These are phyloP conservation scores for Hura crepitans DNA, from an alignment of 441 rosid species.

Conservation along the genomic window DNA sequence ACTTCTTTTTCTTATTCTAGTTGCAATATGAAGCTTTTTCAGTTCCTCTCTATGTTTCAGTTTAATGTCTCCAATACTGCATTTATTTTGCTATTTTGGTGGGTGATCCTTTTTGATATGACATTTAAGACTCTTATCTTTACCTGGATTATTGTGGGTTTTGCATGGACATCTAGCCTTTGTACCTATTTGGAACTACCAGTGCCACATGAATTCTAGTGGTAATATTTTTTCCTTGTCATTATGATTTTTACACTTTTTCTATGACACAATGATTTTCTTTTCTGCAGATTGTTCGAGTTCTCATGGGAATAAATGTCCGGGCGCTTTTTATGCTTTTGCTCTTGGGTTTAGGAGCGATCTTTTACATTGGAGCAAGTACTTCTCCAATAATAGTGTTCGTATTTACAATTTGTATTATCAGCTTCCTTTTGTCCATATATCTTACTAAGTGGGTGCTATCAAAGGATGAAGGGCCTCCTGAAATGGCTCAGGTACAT, in stretches of 20 bases:
- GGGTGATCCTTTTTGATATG: background rate
- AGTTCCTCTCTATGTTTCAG: background rate
- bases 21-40: background rate
- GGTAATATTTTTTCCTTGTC: background rate
- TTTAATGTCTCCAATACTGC: background rate
- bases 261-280: slow-evolving; percentile 11
- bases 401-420: slow-evolving; percentile 77
- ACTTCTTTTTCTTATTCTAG: background rate
- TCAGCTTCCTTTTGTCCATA: slow-evolving; percentile 69
- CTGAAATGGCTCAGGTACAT: slow-evolving; percentile 89
- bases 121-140: background rate
- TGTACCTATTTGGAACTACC: background rate
- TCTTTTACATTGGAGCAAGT: slow-evolving; percentile 82
- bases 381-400: slow-evolving; percentile 93
- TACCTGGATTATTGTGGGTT: background rate
- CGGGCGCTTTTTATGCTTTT: slow-evolving; percentile 71
- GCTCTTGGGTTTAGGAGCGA: slow-evolving; percentile 64
- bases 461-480: slow-evolving; percentile 97
- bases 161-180: background rate
- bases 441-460: slow-evolving; percentile 96
- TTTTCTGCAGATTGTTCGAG: slow-evolving; percentile 67
- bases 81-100: background rate
- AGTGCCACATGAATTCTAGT: background rate
- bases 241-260: background rate
- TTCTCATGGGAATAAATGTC: slow-evolving; percentile 71